These are phyloP conservation scores for Citropsis articulata DNA, from an alignment of 345 rosid genomes.

Conservation along the genomic window DNA sequence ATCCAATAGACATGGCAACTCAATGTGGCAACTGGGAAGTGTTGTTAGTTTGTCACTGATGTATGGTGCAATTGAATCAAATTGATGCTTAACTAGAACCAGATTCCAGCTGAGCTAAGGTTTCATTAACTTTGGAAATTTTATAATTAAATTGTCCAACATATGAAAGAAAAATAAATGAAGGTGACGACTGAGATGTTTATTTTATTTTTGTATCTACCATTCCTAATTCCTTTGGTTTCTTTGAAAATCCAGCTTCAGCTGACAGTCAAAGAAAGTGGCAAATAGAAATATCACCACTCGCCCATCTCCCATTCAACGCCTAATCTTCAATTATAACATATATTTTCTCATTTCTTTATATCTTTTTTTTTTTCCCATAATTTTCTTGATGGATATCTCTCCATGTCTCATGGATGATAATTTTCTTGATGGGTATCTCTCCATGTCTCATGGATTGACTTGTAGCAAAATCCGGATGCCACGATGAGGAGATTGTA, in stretches of 20 bases:
- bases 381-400: neutral
- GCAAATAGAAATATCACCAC: neutral
- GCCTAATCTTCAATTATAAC: constrained; percentile 11
- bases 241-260: neutral
- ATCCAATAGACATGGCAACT: neutral
- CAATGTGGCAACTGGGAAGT: neutral
- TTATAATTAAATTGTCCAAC: neutral
- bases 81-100: neutral
- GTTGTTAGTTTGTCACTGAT: neutral
- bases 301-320: constrained; percentile 11
- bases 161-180: neutral
- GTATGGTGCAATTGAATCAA: neutral
- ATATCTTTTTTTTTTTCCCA: neutral
- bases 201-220: neutral
- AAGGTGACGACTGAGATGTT: neutral
- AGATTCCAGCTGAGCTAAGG: neutral
- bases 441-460: neutral
- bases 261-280: constrained; percentile 1
- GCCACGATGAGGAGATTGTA: neutral
- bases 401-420: neutral
- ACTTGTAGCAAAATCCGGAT: neutral
- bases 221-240: neutral
- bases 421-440: neutral
- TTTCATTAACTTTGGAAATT: neutral
- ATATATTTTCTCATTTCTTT: neutral